phyloP scores from a whole-genome alignment of 1,139 yeast genomes.

The Hemisphaericaspora lyxosophila region DNA sequence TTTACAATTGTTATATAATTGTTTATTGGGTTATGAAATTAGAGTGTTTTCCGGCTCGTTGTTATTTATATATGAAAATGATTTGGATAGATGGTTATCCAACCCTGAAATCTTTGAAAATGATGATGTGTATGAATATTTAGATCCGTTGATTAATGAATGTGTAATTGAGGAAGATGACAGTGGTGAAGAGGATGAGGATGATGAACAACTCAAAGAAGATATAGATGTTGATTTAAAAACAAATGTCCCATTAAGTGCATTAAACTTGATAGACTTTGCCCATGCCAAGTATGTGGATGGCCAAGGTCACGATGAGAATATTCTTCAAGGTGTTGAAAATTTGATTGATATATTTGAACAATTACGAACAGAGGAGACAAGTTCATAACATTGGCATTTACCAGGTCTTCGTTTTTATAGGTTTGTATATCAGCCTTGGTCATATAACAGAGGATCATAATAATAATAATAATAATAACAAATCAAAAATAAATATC shows the following conservation, averaged over 20 bases:
- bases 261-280: conserved; percentile 76
- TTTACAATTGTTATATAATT: conserved; percentile 62
- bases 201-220: conserved; percentile 14
- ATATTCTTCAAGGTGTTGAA: conserved; percentile 65
- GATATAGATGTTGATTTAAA: conserved; percentile 20
- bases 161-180: conserved; percentile 25
- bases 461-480: too few species aligned
- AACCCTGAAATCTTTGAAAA: conserved; percentile 19
- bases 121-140: conserved; percentile 27
- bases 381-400: too few species aligned
- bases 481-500: too few species aligned
- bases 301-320: conserved; percentile 71
- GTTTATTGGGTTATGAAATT: conserved; percentile 60
- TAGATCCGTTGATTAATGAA: conserved; percentile 40
- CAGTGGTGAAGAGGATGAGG: conserved; percentile 34
- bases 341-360: conserved; percentile 51
- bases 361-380: conserved; percentile 13
- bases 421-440: too few species aligned
- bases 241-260: conserved; percentile 28
- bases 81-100: conserved; percentile 44
- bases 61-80: conserved; percentile 73
- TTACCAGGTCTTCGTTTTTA: too few species aligned
- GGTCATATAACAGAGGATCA: too few species aligned
- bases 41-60: conserved; percentile 75
- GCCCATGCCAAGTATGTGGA: conserved; percentile 75